phyloP scores from a whole-genome alignment of 805 yeast species.

The Hanseniaspora pseudoguilliermondii region DNA sequence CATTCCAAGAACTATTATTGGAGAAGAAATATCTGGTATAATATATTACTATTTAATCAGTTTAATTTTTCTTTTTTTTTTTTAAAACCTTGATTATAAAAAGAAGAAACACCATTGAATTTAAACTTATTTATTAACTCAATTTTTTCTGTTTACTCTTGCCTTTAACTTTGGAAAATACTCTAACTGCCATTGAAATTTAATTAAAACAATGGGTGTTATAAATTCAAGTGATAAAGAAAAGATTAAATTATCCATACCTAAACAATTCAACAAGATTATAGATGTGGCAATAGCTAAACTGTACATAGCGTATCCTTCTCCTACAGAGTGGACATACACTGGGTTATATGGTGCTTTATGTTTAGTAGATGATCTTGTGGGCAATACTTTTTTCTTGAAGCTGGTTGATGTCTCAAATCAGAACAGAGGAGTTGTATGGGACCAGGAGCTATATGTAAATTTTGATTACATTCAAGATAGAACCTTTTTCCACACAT shows the following conservation, averaged over 20 bases:
- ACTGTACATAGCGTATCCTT: constrained; percentile 80
- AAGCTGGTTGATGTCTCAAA: constrained; percentile 80
- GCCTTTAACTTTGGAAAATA: no score
- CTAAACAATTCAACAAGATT: constrained; percentile 76
- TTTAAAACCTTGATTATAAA: no score
- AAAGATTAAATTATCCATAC: constrained; percentile 75
- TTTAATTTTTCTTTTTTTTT: no score
- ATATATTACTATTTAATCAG: no score
- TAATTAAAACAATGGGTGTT: constrained; percentile 25
- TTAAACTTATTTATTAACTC: no score
- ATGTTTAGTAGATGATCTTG: constrained; percentile 76
- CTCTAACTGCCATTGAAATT: no score
- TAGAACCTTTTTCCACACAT: constrained; percentile 85
- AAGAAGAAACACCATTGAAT: no score
- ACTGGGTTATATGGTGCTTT: constrained; percentile 87
- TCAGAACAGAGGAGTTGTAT: constrained; percentile 61
- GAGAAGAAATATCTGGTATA: no score
- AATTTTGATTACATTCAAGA: constrained; percentile 87
- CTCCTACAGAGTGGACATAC: constrained; percentile 64
- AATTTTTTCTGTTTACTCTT: no score
- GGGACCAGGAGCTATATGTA: constrained; percentile 94
- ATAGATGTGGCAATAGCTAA: constrained; percentile 85
- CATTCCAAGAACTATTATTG: no score
- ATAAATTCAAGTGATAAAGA: constrained; percentile 61
- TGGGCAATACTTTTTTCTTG: constrained; percentile 85